phyloP scores from a whole-genome alignment of 2,329 filamentous ascomycete genomes.

The Aspergillus amoenus region DNA sequence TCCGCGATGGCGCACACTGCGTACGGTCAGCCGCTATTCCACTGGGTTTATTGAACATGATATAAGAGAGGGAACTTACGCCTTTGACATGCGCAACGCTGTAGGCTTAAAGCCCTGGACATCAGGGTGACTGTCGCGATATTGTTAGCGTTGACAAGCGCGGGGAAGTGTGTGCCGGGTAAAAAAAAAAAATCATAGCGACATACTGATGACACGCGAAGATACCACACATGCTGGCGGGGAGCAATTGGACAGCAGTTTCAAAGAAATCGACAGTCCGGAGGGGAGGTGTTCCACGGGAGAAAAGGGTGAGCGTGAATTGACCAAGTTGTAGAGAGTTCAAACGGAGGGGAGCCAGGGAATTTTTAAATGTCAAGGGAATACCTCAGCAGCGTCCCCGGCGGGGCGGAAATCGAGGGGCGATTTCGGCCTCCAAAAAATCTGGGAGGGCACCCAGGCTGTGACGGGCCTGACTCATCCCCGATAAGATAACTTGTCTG shows the following conservation, averaged over 20 bases:
- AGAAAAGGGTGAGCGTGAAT: constrained; percentile 20
- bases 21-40: constrained; percentile 35
- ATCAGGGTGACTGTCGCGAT: constrained; percentile 69
- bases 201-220: constrained; percentile 90
- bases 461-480: constrained; percentile 21
- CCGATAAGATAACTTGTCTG: constrained; percentile 28
- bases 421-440: constrained; percentile 27
- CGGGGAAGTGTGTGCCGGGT: constrained; percentile 1
- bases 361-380: constrained; percentile 24
- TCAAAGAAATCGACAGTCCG: constrained; percentile 10
- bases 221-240: constrained; percentile 84
- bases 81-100: constrained; percentile 88
- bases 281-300: constrained; percentile 22
- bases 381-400: constrained; percentile 1
- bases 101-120: constrained; percentile 95
- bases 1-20: constrained; percentile 87
- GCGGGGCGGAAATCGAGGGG: constrained; percentile 26
- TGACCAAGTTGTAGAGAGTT: constrained; percentile 2
- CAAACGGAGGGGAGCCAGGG: constrained; percentile 11
- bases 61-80: constrained; percentile 61
- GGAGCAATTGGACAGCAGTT: constrained; percentile 23
- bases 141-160: constrained; percentile 19
- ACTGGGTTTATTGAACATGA: background rate
- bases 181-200: constrained; percentile 22
- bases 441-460: background rate